Evolutionary conservation across 2,329 filamentous ascomycete species (phyloP), one percentile per base, ranked within the genome.

Genomic region (Cladosporium austrohemisphaericum): DNA sequence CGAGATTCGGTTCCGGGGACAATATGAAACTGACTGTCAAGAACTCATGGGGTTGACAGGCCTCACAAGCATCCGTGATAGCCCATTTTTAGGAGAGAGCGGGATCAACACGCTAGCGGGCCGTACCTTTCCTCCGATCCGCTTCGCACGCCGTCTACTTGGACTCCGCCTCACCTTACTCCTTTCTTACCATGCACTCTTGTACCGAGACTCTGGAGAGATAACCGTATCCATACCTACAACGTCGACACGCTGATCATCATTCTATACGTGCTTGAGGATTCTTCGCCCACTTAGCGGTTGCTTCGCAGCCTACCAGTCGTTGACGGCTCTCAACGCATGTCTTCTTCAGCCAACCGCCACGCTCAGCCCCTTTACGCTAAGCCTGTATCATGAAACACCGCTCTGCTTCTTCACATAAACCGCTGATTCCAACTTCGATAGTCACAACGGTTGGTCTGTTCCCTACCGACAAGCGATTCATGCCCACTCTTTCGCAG

Each of bases 381-480:
- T 47, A 29, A 31, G 26, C 33, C 44, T 18, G 11, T 20, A 33
- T 47, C 33, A 36, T 38, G 44, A 47, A 45, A 45, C 41, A 26
- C 20, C 31, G 41, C 26, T 20, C 16, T 33, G 14, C 29, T 25
- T 45, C 31, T 26, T 35, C 31, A 33, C 5, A 26, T 13, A 8
- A 16, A 22, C 16, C 44, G 29, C 19, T 35, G 43, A 19, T 14
- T 29, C 16, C 32, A 37, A 47, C 32, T 20, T 26, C 44, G 31
- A 47, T 47, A 47, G 44, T 47, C 33, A 47, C 25, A 47, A 47
- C 44, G 44, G 44, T 31, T 20, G 33, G 25, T 29, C 44, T 22
- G 18, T 19, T 11, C 16, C 16, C 25, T 16, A 25, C 23, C 28
- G 18, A 18, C n/a, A 18, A 10, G 10, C 43, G 32, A 29, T 14